These are phyloP conservation scores for Gillenia trifoliata DNA, from an alignment of 306 rosid species.

Conservation along the genomic window DNA sequence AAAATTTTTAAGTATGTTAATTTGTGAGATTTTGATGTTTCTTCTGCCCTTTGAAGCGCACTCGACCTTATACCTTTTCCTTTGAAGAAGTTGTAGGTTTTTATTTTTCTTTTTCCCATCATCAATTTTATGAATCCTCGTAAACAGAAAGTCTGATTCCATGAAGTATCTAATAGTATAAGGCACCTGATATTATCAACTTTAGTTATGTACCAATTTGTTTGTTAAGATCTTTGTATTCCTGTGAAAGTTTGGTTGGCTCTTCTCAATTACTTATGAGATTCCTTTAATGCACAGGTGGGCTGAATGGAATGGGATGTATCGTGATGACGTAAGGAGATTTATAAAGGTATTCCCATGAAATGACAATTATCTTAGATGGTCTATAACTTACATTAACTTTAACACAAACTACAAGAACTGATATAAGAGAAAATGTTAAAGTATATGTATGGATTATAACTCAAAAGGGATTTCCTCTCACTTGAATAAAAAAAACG, in stretches of 20 bases:
- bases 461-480: neutral
- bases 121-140: too few relatives aligned
- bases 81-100: too few relatives aligned
- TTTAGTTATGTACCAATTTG: neutral
- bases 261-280: conserved; percentile 7
- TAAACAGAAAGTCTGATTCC: too few relatives aligned
- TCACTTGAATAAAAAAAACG: neutral
- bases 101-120: too few relatives aligned
- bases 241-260: neutral
- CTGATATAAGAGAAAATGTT: neutral
- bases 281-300: conserved; percentile 61
- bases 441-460: neutral
- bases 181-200: too few relatives aligned
- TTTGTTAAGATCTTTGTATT: neutral
- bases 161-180: too few relatives aligned
- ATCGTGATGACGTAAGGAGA: conserved; percentile 85
- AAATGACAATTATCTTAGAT: conserved; percentile 2
- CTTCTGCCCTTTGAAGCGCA: too few relatives aligned
- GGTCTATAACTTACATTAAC: neutral
- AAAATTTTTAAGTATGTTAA: too few relatives aligned
- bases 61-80: too few relatives aligned
- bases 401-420: neutral
- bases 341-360: conserved; percentile 69
- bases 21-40: too few relatives aligned
- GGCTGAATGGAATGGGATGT: conserved; percentile 99